Conservation (phyloP, 2,329 filamentous ascomycete genomes). For the Diaporthe citrichinensis region DNA sequence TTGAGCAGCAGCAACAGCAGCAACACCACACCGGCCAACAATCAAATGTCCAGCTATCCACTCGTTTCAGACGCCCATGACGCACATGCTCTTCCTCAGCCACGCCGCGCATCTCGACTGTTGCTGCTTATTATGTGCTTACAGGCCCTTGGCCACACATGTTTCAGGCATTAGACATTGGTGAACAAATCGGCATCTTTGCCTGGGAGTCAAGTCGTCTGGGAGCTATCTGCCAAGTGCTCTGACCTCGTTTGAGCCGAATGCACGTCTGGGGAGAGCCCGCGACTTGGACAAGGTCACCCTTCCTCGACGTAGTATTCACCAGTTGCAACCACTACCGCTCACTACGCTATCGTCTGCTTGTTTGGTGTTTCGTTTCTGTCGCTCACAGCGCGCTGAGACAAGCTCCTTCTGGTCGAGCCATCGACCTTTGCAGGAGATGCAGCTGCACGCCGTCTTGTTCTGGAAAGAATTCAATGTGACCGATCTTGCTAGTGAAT, state of each 20-base stretch:
- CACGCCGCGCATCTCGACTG: not conserved
- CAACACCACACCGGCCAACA: not conserved
- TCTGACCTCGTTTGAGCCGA: slow-evolving; percentile 27
- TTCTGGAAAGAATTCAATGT: not conserved
- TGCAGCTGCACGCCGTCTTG: not conserved
- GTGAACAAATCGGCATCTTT: slow-evolving; percentile 20
- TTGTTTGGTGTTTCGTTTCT: slow-evolving; percentile 10
- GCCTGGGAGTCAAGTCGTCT: not conserved
- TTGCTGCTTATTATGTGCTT: slow-evolving; percentile 8
- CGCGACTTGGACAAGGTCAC: slow-evolving; percentile 7
- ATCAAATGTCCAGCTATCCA: not conserved
- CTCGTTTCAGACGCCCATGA: slow-evolving; percentile 3
- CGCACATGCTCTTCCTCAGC: not conserved
- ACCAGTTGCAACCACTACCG: not conserved
- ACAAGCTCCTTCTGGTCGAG: not conserved
- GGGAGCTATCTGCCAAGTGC: slow-evolving; percentile 28
- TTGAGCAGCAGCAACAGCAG: not conserved
- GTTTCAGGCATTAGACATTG: slow-evolving; percentile 17
- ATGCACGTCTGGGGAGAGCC: slow-evolving; percentile 5
- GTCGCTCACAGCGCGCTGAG: not conserved
- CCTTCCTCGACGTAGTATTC: not conserved
- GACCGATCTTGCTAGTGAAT: not conserved
- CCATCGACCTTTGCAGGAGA: not conserved
- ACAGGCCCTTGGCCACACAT: slow-evolving; percentile 8
- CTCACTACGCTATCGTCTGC: not conserved